phyloP scores from a whole-genome alignment of 192 early-diverging fungal species.

The Coemansia sp. region DNA sequence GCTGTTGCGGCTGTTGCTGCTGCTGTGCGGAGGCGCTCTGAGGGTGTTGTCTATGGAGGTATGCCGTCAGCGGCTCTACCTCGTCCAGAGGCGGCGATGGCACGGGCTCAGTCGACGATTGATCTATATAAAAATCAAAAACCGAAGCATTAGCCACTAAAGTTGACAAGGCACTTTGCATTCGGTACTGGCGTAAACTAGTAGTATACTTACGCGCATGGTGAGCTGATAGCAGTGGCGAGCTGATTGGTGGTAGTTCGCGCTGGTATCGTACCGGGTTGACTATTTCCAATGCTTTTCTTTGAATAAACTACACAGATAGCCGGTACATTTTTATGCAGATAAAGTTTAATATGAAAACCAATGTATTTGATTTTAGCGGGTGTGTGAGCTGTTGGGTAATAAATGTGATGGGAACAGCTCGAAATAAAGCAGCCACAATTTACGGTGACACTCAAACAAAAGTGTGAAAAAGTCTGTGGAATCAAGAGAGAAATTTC shows the following conservation, averaged over 20 bases:
- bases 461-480: not conserved
- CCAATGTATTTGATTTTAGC: too few species aligned
- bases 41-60: conserved; percentile 24
- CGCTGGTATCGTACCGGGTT: conserved; percentile 23
- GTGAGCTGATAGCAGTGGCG: conserved; percentile 24
- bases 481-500: too few species aligned
- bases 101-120: conserved; percentile 16
- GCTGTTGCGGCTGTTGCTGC: conserved; percentile 8
- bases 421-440: not conserved
- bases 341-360: too few species aligned
- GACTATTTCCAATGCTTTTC: conserved; percentile 33
- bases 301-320: conserved; percentile 35
- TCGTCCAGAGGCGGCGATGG: conserved; percentile 34
- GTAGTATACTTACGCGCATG: conserved; percentile 25
- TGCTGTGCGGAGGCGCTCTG: not conserved
- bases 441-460: not conserved
- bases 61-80: conserved; percentile 29
- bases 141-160: not conserved
- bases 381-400: too few species aligned
- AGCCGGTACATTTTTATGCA: too few species aligned
- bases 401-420: too few species aligned
- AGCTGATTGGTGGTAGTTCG: conserved; percentile 42
- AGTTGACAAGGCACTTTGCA: too few species aligned
- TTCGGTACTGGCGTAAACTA: too few species aligned
- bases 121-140: conserved; percentile 7